Conservation (phyloP, 805 yeast species). For the Cyberlindnera xishuangbannaensis region DNA sequence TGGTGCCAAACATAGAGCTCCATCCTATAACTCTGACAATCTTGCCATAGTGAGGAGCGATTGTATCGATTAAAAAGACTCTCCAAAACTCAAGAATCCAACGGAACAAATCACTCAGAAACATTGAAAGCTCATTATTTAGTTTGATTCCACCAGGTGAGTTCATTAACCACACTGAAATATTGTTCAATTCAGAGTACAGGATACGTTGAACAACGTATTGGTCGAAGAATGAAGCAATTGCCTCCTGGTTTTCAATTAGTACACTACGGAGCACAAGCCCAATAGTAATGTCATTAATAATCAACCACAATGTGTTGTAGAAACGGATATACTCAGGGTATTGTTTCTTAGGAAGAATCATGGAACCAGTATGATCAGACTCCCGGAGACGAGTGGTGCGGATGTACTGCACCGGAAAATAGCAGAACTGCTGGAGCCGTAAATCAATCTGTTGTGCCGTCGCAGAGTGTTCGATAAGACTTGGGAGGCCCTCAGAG, state of each 20-base stretch:
- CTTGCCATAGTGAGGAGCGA: conserved; percentile 25
- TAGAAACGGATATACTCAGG: conserved; percentile 71
- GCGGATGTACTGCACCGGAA: conserved; percentile 73
- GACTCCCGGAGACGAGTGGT: conserved; percentile 29
- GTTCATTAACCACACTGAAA: conserved; percentile 70
- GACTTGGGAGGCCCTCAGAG: conserved; percentile 18
- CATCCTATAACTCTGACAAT: conserved; percentile 36
- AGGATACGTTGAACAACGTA: conserved; percentile 33
- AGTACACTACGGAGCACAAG: conserved; percentile 46
- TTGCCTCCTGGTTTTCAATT: conserved; percentile 29
- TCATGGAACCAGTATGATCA: conserved; percentile 22
- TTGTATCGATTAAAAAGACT: conserved; percentile 22
- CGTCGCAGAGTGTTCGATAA: conserved; percentile 47
- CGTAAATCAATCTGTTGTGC: conserved; percentile 78
- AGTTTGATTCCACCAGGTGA: conserved; percentile 94
- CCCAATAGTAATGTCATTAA: conserved; percentile 80
- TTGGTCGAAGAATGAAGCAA: conserved; percentile 26
- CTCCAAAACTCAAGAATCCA: conserved; percentile 81
- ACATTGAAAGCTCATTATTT: conserved; percentile 77
- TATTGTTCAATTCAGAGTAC: conserved; percentile 38
- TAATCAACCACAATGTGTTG: conserved; percentile 82
- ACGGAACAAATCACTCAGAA: conserved; percentile 77
- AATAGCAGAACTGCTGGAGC: conserved; percentile 64
- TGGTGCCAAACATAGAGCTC: conserved; percentile 46
- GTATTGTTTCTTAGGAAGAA: conserved; percentile 38